Evolutionary conservation across 2,329 filamentous ascomycete species (phyloP).

Genomic region (Alternaria ventricosa): DNA sequence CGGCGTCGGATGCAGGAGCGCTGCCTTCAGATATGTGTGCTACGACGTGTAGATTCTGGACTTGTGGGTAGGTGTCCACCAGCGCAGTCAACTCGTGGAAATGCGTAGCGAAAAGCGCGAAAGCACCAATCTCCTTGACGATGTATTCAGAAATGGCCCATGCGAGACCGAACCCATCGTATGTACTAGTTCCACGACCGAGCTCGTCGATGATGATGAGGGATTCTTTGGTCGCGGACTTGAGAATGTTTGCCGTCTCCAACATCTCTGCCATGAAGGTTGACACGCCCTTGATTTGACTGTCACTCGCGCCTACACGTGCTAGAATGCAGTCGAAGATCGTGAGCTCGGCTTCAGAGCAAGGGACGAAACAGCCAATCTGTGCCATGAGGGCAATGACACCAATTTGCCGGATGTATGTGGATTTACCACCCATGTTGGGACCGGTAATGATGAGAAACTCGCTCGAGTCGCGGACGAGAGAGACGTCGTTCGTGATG

Average conservation of each 20-base stretch:
- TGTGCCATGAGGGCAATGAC: conserved; percentile 98
- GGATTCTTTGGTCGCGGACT: conserved; percentile 92
- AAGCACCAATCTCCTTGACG: conserved; percentile 91
- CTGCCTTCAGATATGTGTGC: conserved; percentile 76
- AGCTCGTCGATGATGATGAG: conserved; percentile 99
- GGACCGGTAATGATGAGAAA: conserved; percentile 97
- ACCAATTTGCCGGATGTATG: conserved; percentile 96
- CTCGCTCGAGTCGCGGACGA: conserved; percentile 78
- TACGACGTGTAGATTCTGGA: conserved; percentile 92
- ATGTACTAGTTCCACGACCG: conserved; percentile 94
- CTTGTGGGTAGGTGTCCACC: conserved; percentile 83
- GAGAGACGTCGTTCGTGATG: conserved; percentile 94
- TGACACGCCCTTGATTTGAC: conserved; percentile 94
- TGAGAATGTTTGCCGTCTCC: conserved; percentile 97
- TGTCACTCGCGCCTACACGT: conserved; percentile 93
- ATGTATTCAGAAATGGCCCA: conserved; percentile 99
- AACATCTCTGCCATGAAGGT: conserved; percentile 99
- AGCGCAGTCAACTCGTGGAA: conserved; percentile 97
- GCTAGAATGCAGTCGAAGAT: conserved; percentile 98
- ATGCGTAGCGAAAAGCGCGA: conserved; percentile 94
- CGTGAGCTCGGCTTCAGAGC: conserved; percentile 85
- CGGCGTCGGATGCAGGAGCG: not conserved
- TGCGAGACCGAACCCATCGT: conserved; percentile 97
- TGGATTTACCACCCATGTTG: conserved; percentile 99
- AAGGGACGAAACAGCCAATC: conserved; percentile 94